Percentiles rank a stretch among this genome's conserved stretches.
Conservation (phyloP, 305 asterid genomes). For the Solanum hybrid region DNA sequence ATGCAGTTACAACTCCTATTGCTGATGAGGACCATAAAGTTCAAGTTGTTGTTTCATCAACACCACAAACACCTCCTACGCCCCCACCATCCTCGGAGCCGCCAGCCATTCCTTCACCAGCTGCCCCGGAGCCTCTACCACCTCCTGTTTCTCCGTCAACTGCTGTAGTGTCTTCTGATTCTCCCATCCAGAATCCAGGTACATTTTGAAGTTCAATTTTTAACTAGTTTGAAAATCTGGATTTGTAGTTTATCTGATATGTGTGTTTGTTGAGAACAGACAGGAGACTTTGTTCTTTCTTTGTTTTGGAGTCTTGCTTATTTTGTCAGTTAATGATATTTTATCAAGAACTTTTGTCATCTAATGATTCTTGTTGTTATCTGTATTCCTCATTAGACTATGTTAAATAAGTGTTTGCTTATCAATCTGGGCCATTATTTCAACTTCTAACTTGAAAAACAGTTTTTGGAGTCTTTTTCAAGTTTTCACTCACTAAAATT, state of each 20-base stretch:
- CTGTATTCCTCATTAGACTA: slow-evolving; percentile 12
- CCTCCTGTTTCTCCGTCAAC: slow-evolving; percentile 21
- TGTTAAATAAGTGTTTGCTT: neutral
- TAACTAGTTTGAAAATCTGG: slow-evolving; percentile 2
- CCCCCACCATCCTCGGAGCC: slow-evolving; percentile 4
- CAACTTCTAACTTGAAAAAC: neutral
- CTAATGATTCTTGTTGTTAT: slow-evolving; percentile 39
- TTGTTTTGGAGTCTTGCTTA: neutral
- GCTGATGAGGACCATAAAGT: slow-evolving; percentile 30
- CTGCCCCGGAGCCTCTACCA: slow-evolving; percentile 4
- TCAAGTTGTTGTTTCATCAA: slow-evolving; percentile 17
- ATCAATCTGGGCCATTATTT: neutral
- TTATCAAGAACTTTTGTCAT: slow-evolving; percentile 35
- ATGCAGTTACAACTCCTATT: slow-evolving; percentile 21
- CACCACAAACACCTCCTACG: slow-evolving; percentile 18
- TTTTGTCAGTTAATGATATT: slow-evolving; percentile 1
- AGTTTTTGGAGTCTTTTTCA: neutral
- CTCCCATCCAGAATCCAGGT: slow-evolving; percentile 52
- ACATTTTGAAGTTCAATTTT: slow-evolving; percentile 14
- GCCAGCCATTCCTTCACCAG: slow-evolving; percentile 1
- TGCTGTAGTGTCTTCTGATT: slow-evolving; percentile 22
- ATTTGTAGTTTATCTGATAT: neutral
- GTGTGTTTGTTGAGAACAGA: neutral
- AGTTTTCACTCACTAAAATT: neutral
- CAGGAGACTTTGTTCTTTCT: neutral